These are phyloP conservation scores for Chlamydomonas reinhardtii DNA, from an alignment of 163 green algal species.

Conservation along the genomic window DNA sequence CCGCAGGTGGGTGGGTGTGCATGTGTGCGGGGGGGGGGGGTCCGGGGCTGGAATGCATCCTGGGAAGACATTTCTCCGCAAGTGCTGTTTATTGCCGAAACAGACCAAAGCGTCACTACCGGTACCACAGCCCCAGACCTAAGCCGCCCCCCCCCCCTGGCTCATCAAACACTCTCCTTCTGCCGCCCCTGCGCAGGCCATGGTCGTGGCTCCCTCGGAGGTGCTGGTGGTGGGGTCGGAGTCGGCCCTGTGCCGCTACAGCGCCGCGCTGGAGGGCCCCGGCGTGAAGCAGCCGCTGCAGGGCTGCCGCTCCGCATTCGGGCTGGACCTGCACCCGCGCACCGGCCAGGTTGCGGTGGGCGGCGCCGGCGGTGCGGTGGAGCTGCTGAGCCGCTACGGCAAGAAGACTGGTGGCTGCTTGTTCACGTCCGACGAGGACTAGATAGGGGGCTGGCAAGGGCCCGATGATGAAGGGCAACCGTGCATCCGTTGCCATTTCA, in stretches of 20 bases:
- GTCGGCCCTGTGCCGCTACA: slow-evolving; percentile 2
- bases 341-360: slow-evolving; percentile 31
- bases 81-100: no score
- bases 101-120: no score
- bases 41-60: no score
- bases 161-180: no score
- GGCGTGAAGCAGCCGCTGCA: background rate
- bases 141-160: no score
- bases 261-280: background rate
- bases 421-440: slow-evolving; percentile 37
- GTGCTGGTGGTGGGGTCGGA: slow-evolving; percentile 25
- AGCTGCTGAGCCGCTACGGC: slow-evolving; percentile 23
- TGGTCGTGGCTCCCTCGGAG: slow-evolving; percentile 13
- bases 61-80: no score
- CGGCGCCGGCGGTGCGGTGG: slow-evolving; percentile 7
- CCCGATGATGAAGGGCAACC: no score
- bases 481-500: no score
- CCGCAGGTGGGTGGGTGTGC: slow-evolving; percentile 23
- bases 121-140: no score
- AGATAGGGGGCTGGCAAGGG: background rate
- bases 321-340: slow-evolving; percentile 14
- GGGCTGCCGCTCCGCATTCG: background rate
- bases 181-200: background rate
- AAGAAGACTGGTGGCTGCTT: slow-evolving; percentile 7
- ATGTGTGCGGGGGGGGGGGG: background rate